Conservation (phyloP, 2,329 filamentous ascomycete genomes). For the Paecilomyces sp. region DNA sequence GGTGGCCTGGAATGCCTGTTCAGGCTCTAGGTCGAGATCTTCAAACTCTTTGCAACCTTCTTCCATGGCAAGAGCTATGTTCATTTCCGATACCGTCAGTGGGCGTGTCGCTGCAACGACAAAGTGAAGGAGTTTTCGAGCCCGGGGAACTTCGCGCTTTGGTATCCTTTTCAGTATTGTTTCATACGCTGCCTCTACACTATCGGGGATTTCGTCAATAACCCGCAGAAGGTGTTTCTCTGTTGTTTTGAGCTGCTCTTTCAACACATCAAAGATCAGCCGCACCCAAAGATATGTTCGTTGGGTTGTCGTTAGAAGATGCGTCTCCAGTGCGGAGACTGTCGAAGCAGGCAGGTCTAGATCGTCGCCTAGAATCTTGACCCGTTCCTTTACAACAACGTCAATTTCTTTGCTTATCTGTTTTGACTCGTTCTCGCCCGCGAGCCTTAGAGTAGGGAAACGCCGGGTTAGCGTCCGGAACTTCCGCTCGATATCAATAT, state of each 20-base stretch:
- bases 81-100: conserved; percentile 26
- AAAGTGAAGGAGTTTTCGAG: conserved; percentile 27
- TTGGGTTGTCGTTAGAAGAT: conserved; percentile 21
- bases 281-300: conserved; percentile 37
- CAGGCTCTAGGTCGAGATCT: conserved; percentile 8
- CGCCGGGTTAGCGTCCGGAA: conserved; percentile 7
- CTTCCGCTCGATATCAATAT: conserved; percentile 8
- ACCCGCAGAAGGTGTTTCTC: conserved; percentile 10
- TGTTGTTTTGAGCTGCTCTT: conserved; percentile 6
- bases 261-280: conserved; percentile 25
- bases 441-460: conserved; percentile 11
- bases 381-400: conserved; percentile 12
- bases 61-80: conserved; percentile 12
- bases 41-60: conserved; percentile 3
- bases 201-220: conserved; percentile 14
- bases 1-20: conserved; percentile 5
- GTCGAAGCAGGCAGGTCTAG: conserved; percentile 10
- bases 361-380: conserved; percentile 10
- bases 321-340: conserved; percentile 10
- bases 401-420: conserved; percentile 17
- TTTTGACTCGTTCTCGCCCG: conserved; percentile 12
- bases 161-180: conserved; percentile 24
- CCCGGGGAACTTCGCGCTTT: conserved; percentile 10
- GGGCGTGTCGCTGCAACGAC: conserved; percentile 26
- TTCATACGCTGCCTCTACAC: conserved; percentile 24